Conservation (phyloP, 23 red algal species). For the Pyropia yezoensis region DNA sequence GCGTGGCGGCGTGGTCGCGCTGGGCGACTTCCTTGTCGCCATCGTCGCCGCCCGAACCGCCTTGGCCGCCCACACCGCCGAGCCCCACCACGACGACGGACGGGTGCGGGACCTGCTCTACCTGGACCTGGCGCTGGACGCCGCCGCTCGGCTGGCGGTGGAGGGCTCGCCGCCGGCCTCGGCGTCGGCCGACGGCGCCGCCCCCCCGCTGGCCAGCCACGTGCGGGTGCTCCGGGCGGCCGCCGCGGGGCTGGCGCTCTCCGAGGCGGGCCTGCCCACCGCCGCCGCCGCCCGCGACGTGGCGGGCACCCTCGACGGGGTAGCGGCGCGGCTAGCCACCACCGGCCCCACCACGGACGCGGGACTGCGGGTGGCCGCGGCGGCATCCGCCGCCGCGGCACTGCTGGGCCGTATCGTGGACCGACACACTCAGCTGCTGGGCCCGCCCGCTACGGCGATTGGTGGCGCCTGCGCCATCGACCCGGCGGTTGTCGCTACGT, state of each 20-base stretch:
- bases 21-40: constrained; percentile 6
- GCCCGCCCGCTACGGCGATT: background rate
- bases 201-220: background rate
- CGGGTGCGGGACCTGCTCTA: constrained; percentile 10
- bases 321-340: background rate
- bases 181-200: background rate
- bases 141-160: background rate
- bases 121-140: constrained; percentile 20
- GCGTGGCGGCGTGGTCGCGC: background rate
- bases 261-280: background rate
- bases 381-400: background rate
- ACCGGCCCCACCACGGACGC: background rate
- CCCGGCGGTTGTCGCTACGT: constrained; percentile 1
- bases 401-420: constrained; percentile 1
- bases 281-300: constrained; percentile 1
- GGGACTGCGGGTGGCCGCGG: background rate
- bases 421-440: background rate
- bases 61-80: background rate
- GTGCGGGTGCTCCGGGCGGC: background rate
- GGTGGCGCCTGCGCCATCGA: background rate
- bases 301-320: background rate
- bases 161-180: background rate
- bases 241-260: constrained; percentile 2
- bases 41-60: background rate
- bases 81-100: background rate